Evolutionary conservation across 306 rosid species (phyloP), one percentile per base, ranked within the genome.

Genomic region (Hippophae tibetana): DNA sequence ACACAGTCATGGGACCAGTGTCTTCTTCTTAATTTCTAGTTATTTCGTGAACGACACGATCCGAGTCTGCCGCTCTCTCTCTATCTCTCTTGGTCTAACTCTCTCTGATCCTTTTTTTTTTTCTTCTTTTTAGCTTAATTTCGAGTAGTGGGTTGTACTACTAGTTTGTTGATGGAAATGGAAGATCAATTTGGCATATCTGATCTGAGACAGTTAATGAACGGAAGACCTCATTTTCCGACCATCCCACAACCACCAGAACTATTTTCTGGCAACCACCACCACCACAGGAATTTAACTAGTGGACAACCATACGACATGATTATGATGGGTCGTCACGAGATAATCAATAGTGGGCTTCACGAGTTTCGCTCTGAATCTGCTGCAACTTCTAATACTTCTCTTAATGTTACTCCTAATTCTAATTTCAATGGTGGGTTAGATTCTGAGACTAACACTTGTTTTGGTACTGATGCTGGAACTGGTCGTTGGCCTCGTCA

Each of bases 401-500:
- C 76, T 9, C 14, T 46, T 12, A 67, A 77, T 43, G 78, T 74
- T 3, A 70, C 76, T 0, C 73, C 83, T 2, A 78, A 71, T 47
- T 84, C 86, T 8, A 73, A 86, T 0, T 71, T 79, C 5, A 81
- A 81, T 61, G 66, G 75, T 13, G 86, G 84, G 3, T 72, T 83
- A 14, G 95, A 83, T n/a, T 77, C 68, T 7, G 95, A 85, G 18
- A 72, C 81, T 5, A 67, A 60, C 0, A 82, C 70, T 0, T 73
- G 71, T 25, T 53, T 76, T 26, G 86, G 72, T 14, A 85, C 75
- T n/a, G 95, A 82, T 7, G 78, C 72, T 2, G 78, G 86, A 51
- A 78, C 90, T 0, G 90, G 94, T 5, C 63, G 99, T 64, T 88
- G 97, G 97, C 97, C 99, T 6, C 78, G 99, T 48, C 97, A 93